These are phyloP conservation scores for Spergularia marina DNA, from an alignment of 148 eudicot species.

Conservation along the genomic window DNA sequence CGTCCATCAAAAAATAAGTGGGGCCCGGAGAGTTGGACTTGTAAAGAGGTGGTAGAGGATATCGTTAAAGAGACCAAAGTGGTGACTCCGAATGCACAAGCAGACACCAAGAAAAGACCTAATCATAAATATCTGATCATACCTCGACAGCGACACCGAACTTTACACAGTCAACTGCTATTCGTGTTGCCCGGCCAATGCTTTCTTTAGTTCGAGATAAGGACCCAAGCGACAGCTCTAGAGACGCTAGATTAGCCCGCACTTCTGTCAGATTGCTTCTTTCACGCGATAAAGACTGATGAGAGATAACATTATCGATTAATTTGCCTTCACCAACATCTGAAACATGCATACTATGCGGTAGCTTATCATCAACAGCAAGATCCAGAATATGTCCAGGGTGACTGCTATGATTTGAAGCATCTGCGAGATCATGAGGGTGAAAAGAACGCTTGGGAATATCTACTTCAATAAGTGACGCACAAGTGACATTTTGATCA, in stretches of 20 bases:
- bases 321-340: constrained; percentile 26
- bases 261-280: constrained; percentile 60
- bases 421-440: constrained; percentile 28
- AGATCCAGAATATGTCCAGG: constrained; percentile 36
- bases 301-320: constrained; percentile 19
- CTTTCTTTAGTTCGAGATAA: constrained; percentile 87
- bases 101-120: background rate
- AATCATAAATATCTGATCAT: constrained; percentile 16
- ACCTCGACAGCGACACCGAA: constrained; percentile 80
- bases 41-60: too few species aligned
- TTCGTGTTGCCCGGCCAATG: constrained; percentile 84
- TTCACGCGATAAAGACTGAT: constrained; percentile 39
- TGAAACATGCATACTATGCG: constrained; percentile 32
- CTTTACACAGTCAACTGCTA: constrained; percentile 91
- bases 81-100: background rate
- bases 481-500: constrained; percentile 25
- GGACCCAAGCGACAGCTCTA: constrained; percentile 58
- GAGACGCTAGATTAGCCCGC: constrained; percentile 59
- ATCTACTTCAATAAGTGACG: constrained; percentile 37
- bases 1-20: too few species aligned
- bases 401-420: constrained; percentile 30
- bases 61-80: too few species aligned
- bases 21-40: too few species aligned
- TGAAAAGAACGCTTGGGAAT: constrained; percentile 36
- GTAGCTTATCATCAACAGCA: constrained; percentile 42